phyloP scores from a whole-genome alignment of 352 stramenopile genomes.

The Phytophthora tubulina region DNA sequence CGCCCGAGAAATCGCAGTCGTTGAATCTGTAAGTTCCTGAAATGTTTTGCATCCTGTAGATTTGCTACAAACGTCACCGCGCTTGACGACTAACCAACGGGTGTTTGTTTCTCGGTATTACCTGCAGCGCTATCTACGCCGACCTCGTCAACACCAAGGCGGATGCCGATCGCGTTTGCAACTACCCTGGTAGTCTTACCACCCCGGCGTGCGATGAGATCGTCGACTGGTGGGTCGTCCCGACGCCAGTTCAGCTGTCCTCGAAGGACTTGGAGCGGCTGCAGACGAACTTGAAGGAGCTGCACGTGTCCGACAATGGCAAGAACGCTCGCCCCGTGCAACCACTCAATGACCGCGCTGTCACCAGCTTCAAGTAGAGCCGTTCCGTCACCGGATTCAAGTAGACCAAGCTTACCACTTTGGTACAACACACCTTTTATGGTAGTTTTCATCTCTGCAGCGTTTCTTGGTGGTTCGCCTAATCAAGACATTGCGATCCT shows the following conservation, averaged over 20 bases:
- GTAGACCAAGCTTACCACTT: neutral
- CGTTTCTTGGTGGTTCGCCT: neutral
- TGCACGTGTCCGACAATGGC: constrained; percentile 43
- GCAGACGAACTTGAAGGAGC: constrained; percentile 29
- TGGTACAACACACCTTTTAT: neutral
- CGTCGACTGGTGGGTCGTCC: constrained; percentile 69
- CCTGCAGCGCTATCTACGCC: constrained; percentile 31
- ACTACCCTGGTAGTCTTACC: constrained; percentile 67
- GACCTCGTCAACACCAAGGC: constrained; percentile 25
- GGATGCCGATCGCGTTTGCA: constrained; percentile 39
- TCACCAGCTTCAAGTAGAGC: constrained; percentile 22
- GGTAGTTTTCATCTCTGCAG: neutral
- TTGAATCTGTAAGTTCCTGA: constrained; percentile 35
- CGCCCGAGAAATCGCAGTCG: constrained; percentile 12
- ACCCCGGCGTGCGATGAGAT: constrained; percentile 57
- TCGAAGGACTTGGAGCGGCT: constrained; percentile 42
- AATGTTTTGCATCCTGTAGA: neutral
- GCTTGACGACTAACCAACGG: neutral
- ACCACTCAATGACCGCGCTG: constrained; percentile 41
- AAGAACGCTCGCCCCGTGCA: constrained; percentile 48
- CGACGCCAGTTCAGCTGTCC: constrained; percentile 48
- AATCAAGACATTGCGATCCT: neutral
- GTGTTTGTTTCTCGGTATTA: neutral
- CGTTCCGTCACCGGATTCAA: too few species aligned
- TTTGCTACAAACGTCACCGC: neutral